These are phyloP conservation scores for Didymellaceae sp. DNA, from an alignment of 2,329 filamentous ascomycete species.

Conservation along the genomic window DNA sequence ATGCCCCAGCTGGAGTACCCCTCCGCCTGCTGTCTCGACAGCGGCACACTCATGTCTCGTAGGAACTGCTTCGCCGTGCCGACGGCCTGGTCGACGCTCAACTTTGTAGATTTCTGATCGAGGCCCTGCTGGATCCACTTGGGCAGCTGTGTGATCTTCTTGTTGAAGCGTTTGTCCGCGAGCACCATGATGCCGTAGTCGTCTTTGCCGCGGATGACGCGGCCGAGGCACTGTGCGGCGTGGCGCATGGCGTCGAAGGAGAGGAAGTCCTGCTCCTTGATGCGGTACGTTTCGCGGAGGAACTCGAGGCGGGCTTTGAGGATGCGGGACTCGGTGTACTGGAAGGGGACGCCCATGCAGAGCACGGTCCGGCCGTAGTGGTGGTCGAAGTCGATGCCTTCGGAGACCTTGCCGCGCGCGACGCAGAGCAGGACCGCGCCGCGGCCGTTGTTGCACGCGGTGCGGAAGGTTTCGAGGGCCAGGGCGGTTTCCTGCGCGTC, in stretches of 20 bases:
- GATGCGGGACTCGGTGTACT: constrained; percentile 97
- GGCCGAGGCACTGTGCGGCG: constrained; percentile 92
- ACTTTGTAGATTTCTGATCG: constrained; percentile 81
- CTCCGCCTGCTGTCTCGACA: constrained; percentile 81
- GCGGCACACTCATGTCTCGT: constrained; percentile 89
- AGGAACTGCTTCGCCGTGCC: constrained; percentile 88
- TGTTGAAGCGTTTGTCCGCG: constrained; percentile 90
- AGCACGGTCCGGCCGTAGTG: constrained; percentile 96
- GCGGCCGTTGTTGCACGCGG: constrained; percentile 94
- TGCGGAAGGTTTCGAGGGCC: constrained; percentile 94
- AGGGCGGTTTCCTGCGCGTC: constrained; percentile 97
- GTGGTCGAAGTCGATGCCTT: constrained; percentile 99
- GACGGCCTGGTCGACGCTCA: constrained; percentile 95
- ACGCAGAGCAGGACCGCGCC: constrained; percentile 94
- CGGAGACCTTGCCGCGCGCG: constrained; percentile 93
- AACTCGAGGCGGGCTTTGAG: constrained; percentile 95
- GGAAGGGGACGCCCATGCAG: constrained; percentile 96
- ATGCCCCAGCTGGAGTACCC: constrained; percentile 92
- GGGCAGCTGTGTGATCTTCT: constrained; percentile 87
- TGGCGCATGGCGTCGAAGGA: constrained; percentile 99
- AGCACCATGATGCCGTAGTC: constrained; percentile 99
- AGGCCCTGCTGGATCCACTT: constrained; percentile 96
- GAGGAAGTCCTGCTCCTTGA: constrained; percentile 94
- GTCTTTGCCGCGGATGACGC: constrained; percentile 93
- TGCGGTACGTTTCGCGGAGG: constrained; percentile 94